A percentile compares a stretch with the other conserved stretches of the same genome.
phyloP scores from a whole-genome alignment of 2,329 filamentous ascomycete species.

The Tolypocladium sp. region DNA sequence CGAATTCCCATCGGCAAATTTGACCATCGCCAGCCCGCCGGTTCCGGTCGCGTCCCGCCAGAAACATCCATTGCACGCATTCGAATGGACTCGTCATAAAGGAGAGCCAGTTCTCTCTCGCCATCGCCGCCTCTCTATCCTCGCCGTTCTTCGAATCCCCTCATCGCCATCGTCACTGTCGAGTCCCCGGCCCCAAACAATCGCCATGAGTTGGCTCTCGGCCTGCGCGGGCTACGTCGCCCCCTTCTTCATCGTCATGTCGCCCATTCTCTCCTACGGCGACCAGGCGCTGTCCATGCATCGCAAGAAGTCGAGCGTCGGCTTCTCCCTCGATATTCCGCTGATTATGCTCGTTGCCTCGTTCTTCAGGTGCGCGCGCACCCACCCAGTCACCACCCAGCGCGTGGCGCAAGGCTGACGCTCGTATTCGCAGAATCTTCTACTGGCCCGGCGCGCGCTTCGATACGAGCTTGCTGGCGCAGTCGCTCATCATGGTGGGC shows the following conservation, averaged over 20 bases:
- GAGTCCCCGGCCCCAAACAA: not conserved
- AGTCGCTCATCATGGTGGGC: constrained; percentile 56
- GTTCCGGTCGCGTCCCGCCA: not conserved
- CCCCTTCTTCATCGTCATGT: constrained; percentile 54
- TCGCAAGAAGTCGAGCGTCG: constrained; percentile 52
- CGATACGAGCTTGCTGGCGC: constrained; percentile 53
- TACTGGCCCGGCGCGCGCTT: constrained; percentile 61
- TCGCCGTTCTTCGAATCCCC: not conserved
- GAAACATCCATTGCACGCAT: not conserved
- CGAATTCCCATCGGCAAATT: not conserved
- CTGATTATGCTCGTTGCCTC: constrained; percentile 65
- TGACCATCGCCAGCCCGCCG: not conserved
- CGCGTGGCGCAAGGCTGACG: constrained; percentile 7
- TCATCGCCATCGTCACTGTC: not conserved
- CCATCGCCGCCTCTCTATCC: not conserved
- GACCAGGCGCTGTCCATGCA: constrained; percentile 60
- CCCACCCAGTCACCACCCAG: not conserved
- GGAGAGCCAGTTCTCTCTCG: not conserved
- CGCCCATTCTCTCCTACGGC: constrained; percentile 55
- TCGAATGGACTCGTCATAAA: not conserved
- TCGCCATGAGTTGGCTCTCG: constrained; percentile 34
- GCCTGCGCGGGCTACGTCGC: constrained; percentile 46
- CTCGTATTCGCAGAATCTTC: constrained; percentile 43
- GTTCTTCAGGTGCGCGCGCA: constrained; percentile 45
- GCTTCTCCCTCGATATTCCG: constrained; percentile 63